phyloP scores from a whole-genome alignment of 345 rosid genomes.

The Salix suchowensis region DNA sequence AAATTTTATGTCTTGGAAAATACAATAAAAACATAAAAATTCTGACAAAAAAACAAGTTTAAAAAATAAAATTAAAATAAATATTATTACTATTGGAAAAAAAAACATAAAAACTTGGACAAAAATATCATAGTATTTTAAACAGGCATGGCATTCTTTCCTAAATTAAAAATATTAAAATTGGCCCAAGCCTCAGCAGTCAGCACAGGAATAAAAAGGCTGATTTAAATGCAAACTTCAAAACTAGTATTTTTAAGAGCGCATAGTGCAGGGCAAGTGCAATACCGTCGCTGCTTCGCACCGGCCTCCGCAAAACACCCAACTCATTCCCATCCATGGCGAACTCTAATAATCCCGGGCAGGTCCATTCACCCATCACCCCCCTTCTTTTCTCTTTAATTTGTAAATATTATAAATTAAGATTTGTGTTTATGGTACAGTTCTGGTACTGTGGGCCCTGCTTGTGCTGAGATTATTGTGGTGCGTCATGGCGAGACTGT shows the following conservation, averaged over 20 bases:
- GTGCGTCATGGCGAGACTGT: conserved; percentile 81
- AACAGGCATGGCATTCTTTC: no score
- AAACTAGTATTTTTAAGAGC: conserved; percentile 5
- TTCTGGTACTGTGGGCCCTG: conserved; percentile 12
- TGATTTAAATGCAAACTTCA: not conserved
- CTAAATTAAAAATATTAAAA: no score
- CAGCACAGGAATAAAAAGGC: no score
- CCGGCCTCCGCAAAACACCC: not conserved
- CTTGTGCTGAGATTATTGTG: conserved; percentile 59
- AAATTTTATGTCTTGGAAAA: no score
- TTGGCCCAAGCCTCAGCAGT: no score
- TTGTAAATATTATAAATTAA: no score
- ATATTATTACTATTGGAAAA: no score
- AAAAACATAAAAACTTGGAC: no score
- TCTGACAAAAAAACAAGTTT: no score
- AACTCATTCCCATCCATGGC: conserved; percentile 4
- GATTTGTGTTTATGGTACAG: conserved; percentile 7
- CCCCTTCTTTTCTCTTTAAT: not conserved
- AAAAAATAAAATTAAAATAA: no score
- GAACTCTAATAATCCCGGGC: conserved; percentile 19
- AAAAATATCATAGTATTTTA: no score
- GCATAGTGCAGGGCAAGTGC: not conserved
- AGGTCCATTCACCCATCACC: conserved; percentile 6
- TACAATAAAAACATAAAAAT: no score
- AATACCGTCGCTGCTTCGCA: not conserved